Base-by-base conservation (phyloP, 2,329 filamentous ascomycete genomes). In the Beauveria brongniartii region DNA sequence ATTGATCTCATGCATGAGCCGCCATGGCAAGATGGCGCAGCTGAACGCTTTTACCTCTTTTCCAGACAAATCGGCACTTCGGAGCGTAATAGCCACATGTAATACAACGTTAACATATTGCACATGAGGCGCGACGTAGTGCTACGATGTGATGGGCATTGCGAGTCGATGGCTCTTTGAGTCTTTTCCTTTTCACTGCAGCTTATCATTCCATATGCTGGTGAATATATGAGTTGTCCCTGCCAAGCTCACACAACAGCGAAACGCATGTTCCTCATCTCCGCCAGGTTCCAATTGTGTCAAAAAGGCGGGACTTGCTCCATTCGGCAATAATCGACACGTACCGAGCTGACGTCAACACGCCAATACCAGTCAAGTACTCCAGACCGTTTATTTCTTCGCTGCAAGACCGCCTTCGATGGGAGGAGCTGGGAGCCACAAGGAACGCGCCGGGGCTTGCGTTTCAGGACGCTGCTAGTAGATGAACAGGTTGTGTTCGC, bases 381-480 rank as follows among this genome's bases (percentile, higher is more conserved):
- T 34, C 30, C 10, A 14, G 6, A 41, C 12, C 26, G 41, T 46
- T 55, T 34, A 34, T 34, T 34, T 34, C 28, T 28, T 28, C 28
- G 28, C 3, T 37, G 51, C 4, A 40, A 9, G 54, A 56, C 54
- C 43, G 43, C 26, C 26, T 55, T 10, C 54, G 37, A 55, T 44
- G 37, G 18, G 26, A 30, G 22, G 24, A 51, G 47, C 7, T 18
- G 40, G 40, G 16, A 9, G 41, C 18, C 18, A 43, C 37, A 54
- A 41, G 34, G 22, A n/a, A 37, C 43, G 37, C 40, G 50, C 40
- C 26, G 16, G 40, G 51, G 51, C 41, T 47, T 40, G 52, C 51
- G 59, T 61, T 61, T 61, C 59, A 61, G 28, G 53, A 22, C 52
- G 51, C 44, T 61, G 44, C 52, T 55, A 61, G 51, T 51, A n/a